phyloP scores from a whole-genome alignment of 2,329 filamentous ascomycete species.

The Geosmithia flava region DNA sequence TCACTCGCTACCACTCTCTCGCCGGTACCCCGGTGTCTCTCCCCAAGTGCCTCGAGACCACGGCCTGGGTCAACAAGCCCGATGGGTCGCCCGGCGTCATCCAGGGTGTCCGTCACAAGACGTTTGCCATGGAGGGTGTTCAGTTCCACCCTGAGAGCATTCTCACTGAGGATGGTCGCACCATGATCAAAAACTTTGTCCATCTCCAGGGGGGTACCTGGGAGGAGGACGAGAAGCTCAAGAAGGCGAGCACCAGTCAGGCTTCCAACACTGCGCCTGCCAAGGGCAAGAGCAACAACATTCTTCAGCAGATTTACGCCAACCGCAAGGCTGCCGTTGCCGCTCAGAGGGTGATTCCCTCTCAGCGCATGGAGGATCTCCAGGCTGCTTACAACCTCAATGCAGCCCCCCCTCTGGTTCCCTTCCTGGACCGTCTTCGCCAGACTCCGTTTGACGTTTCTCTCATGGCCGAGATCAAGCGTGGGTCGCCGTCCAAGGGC shows the following conservation, averaged over 20 bases:
- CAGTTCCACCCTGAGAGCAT: slow-evolving; percentile 99
- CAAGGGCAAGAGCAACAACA: slow-evolving; percentile 58
- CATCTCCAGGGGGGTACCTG: slow-evolving; percentile 82
- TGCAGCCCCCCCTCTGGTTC: slow-evolving; percentile 71
- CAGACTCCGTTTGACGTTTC: slow-evolving; percentile 81
- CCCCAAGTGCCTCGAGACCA: slow-evolving; percentile 75
- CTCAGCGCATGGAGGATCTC: slow-evolving; percentile 69
- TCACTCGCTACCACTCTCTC: slow-evolving; percentile 93
- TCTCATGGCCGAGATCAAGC: slow-evolving; percentile 94
- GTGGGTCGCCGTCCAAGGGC: slow-evolving; percentile 91
- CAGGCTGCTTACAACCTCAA: slow-evolving; percentile 79
- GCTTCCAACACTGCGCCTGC: slow-evolving; percentile 11
- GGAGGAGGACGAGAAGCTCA: slow-evolving; percentile 60
- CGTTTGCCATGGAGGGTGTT: slow-evolving; percentile 84
- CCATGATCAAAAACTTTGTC: slow-evolving; percentile 90
- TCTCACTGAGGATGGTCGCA: slow-evolving; percentile 73
- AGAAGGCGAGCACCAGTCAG: slow-evolving; percentile 22
- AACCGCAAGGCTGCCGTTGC: slow-evolving; percentile 65
- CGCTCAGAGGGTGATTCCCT: slow-evolving; percentile 74
- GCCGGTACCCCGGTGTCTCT: slow-evolving; percentile 83
- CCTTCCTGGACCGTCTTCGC: slow-evolving; percentile 66
- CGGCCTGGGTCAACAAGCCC: slow-evolving; percentile 72
- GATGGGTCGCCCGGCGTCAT: slow-evolving; percentile 78
- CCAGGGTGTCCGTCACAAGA: slow-evolving; percentile 92
- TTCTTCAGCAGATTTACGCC: slow-evolving; percentile 82